Evolutionary conservation across 805 yeast species (phyloP).

Genomic region (Clavispora asparagi): DNA sequence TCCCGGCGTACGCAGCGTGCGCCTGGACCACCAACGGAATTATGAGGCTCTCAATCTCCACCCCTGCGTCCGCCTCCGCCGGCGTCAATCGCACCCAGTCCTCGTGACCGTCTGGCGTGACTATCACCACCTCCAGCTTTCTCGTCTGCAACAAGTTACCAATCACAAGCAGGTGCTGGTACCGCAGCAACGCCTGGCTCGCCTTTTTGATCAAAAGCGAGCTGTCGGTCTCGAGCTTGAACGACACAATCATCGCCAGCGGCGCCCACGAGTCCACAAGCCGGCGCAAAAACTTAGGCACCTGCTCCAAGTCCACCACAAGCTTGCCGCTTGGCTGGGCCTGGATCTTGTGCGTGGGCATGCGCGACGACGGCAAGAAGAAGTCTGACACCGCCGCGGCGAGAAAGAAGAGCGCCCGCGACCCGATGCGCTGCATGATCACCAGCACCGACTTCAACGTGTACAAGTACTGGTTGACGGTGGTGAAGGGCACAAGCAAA

Average conservation of each 20-base stretch:
- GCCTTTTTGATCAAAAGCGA: conserved; percentile 70
- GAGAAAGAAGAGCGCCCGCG: conserved; percentile 68
- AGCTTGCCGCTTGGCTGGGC: conserved; percentile 74
- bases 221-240: conserved; percentile 87
- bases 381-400: conserved; percentile 99
- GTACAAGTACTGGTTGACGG: conserved; percentile 89
- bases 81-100: conserved; percentile 49
- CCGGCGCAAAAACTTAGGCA: conserved; percentile 86
- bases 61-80: conserved; percentile 33
- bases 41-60: conserved; percentile 74
- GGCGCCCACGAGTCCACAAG: conserved; percentile 95
- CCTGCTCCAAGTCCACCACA: conserved; percentile 86
- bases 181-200: conserved; percentile 70
- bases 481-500: conserved; percentile 83
- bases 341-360: conserved; percentile 95
- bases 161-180: conserved; percentile 89
- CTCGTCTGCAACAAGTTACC: conserved; percentile 90
- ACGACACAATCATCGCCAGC: conserved; percentile 87
- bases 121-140: conserved; percentile 83
- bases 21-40: conserved; percentile 68
- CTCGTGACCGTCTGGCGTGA: conserved; percentile 41
- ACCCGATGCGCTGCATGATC: conserved; percentile 49
- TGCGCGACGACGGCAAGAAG: conserved; percentile 77
- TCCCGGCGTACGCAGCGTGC: conserved; percentile 60
- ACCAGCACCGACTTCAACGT: conserved; percentile 67